Base-by-base conservation (phyloP, 2,329 filamentous ascomycete genomes). In the Talaromyces funiculosus region DNA sequence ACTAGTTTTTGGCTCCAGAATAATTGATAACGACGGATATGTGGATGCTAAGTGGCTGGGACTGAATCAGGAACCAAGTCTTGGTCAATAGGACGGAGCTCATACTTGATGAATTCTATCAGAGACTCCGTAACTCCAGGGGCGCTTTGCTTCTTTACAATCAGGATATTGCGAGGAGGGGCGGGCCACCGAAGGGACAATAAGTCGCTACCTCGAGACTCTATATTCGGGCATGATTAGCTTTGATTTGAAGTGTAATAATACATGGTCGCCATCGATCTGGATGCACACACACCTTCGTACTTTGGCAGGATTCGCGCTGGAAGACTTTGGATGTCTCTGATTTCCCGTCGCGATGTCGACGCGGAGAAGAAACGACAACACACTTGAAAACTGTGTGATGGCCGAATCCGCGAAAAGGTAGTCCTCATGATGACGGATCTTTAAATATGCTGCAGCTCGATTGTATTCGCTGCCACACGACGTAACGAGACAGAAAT, bases 1-100 rank as follows among this genome's bases (percentile, higher is more conserved):
- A 3, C 93, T 92, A 16, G 92, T 85, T 53, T 86, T 81, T 3
- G 84, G 86, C 74, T 97, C 94, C 66, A 97, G 86, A 10, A 97
- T 84, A 53, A 97, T 81, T 68, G 90, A 89, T 64, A 92, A 84
- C 57, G 84, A 84, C 0, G 91, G 88, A 73, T 97, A 97, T 62
- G 90, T 90, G 63, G 80, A 81, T 66, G 86, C 84, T 61, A 97
- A 84, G 74, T 97, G 89, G 67, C 84, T 88, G 65, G 0, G 79
- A 79, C 80, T 79, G 84, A 67, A 81, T 56, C 57, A 31, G 53
- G 47, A 9, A 12, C 42, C 26, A 49, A 18, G 57, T 47, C 20
- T n/a, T 40, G 16, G 43, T 42, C 33, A 42, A 47, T 20, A 40
- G n/a, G 22, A 55, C 24, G 22, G 20, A 40, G 35, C 9, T 66